Evolutionary conservation across 148 eudicot species (phyloP).

Genomic region (Persicaria maculosa): DNA sequence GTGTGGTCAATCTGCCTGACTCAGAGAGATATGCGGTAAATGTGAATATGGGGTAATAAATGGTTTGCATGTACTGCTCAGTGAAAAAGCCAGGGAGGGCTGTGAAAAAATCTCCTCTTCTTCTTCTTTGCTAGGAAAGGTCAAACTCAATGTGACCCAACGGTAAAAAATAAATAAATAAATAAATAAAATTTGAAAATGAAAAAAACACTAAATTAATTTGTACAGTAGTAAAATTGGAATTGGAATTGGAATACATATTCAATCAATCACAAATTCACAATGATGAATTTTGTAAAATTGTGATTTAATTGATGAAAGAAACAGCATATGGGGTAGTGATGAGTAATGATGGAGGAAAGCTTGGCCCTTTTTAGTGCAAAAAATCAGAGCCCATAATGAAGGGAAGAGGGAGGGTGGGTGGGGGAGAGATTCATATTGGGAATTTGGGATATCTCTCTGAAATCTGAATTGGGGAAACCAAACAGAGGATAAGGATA

Average conservation of each 20-base stretch:
- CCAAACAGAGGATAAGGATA: conserved; percentile 10
- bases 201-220: too few species aligned
- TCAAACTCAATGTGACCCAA: conserved; percentile 11
- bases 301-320: not conserved
- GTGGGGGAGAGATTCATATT: not conserved
- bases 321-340: not conserved
- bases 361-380: conserved; percentile 2
- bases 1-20: conserved; percentile 11
- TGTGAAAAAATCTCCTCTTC: conserved; percentile 10
- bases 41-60: conserved; percentile 16
- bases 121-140: conserved; percentile 7
- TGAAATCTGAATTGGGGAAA: not conserved
- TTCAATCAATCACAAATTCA: too few species aligned
- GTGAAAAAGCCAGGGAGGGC: not conserved
- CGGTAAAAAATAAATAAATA: too few species aligned
- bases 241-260: too few species aligned
- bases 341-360: not conserved
- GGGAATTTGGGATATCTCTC: too few species aligned
- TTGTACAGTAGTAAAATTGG: too few species aligned
- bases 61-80: conserved; percentile 13
- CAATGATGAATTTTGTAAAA: too few species aligned
- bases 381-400: conserved; percentile 3
- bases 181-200: too few species aligned
- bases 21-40: conserved; percentile 23
- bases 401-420: not conserved